Base-by-base conservation (phyloP, 345 rosid genomes). In the Salix caprea region DNA sequence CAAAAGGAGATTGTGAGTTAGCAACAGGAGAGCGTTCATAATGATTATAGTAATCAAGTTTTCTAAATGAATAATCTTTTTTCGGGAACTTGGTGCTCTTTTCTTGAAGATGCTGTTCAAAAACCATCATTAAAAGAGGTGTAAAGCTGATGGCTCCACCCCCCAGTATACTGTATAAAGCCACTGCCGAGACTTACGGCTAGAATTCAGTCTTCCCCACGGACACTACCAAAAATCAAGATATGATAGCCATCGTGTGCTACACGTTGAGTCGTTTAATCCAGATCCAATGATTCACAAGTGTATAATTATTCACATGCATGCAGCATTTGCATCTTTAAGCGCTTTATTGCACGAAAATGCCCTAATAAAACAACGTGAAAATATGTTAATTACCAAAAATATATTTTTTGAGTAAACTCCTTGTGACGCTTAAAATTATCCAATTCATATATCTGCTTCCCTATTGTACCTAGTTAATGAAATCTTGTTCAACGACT, bases 131-230 rank as follows among this genome's bases (percentile, higher is more conserved):
- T 76, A 77, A 73, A 75, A 34, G 70, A 86, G 84, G 89, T 84
- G 91, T 82, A 85, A 90, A 87, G 90, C 54, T 14, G 18, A 54
- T 68, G 88, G 72, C 85, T 84, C 84, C 74, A 78, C 80, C 37
- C 61, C 73, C 84, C 76, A 67, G 85, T 58, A 86, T 34, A 34
- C 36, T 34, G 36, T 34, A 34, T 30, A 77, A 77, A 69, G 84
- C 84, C 82, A 77, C 77, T 76, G 84, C 70, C 90, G 86, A 81
- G 77, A 87, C 84, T 89, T 79, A 58, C 85, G 87, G 85, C 88
- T 84, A 75, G 24, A 85, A 78, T 84, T 70, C 74, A 78, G 85
- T 82, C 65, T 23, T 67, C 65, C 74, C 74, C 50, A 30, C 76
- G 32, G 4, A 52, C 67, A 65, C 37, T 34, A 46, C 40, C 65